phyloP scores from a whole-genome alignment of 2,329 filamentous ascomycete genomes.

The Sarocladium strictum region DNA sequence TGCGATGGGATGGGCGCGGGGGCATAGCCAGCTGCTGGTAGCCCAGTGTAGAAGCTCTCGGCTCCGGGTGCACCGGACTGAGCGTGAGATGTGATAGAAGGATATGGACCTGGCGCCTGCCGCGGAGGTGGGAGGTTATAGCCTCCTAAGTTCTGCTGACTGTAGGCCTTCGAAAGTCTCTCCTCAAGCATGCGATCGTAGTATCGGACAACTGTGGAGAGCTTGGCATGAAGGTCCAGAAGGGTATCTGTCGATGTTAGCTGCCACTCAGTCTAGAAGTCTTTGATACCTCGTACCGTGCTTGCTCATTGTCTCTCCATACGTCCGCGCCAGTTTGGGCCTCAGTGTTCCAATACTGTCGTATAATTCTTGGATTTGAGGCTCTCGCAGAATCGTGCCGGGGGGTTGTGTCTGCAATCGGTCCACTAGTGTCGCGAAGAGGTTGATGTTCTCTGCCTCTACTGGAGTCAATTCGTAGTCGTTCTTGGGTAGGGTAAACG shows the following conservation, averaged over 20 bases:
- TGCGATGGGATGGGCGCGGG: slow-evolving; percentile 41
- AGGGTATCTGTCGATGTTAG: slow-evolving; percentile 63
- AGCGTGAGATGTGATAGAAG: slow-evolving; percentile 55
- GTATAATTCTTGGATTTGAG: slow-evolving; percentile 96
- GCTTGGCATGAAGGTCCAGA: slow-evolving; percentile 87
- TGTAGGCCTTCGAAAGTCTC: slow-evolving; percentile 85
- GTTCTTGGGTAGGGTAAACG: slow-evolving; percentile 66
- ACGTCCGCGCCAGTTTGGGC: slow-evolving; percentile 89
- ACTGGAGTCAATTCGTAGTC: slow-evolving; percentile 91
- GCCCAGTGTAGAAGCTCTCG: slow-evolving; percentile 79
- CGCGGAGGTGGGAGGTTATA: slow-evolving; percentile 52
- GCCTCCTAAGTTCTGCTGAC: slow-evolving; percentile 65
- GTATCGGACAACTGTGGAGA: slow-evolving; percentile 93
- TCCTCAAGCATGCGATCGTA: slow-evolving; percentile 99
- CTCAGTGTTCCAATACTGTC: slow-evolving; percentile 92
- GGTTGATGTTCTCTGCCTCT: slow-evolving; percentile 94
- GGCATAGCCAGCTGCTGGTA: slow-evolving; percentile 41
- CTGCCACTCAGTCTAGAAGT: background rate
- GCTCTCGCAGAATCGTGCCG: slow-evolving; percentile 91
- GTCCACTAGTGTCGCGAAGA: slow-evolving; percentile 91
- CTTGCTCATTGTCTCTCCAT: slow-evolving; percentile 99
- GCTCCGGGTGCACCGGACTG: slow-evolving; percentile 42
- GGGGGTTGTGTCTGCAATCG: slow-evolving; percentile 91
- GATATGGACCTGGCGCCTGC: slow-evolving; percentile 60
- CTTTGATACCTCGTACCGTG: slow-evolving; percentile 63